Evolutionary conservation across 306 rosid species (phyloP).

Genomic region (Trichosanthes truncata): DNA sequence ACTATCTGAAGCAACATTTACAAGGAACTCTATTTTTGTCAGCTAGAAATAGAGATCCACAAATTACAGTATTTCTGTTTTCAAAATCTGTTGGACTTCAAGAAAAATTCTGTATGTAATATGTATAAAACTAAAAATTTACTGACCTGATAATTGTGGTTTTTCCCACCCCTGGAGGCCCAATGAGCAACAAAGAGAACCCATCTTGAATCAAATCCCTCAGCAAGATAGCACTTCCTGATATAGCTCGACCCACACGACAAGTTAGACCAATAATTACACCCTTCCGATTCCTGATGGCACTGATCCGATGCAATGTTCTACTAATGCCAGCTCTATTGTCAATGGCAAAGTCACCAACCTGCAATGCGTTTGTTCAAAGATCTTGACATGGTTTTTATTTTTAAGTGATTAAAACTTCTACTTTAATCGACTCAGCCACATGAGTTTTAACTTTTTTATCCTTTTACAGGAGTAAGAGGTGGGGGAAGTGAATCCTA

Average conservation of each 20-base stretch:
- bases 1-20: neutral
- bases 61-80: neutral
- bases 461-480: neutral
- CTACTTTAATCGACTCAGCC: neutral
- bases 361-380: conserved; percentile 40
- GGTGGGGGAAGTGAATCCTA: neutral
- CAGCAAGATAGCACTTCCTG: conserved; percentile 76
- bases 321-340: conserved; percentile 95
- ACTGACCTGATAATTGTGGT: conserved; percentile 85
- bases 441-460: neutral
- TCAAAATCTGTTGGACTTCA: neutral
- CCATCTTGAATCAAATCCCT: conserved; percentile 86
- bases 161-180: conserved; percentile 97
- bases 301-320: conserved; percentile 89
- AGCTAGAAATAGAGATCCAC: neutral
- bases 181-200: conserved; percentile 81
- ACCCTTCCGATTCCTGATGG: conserved; percentile 86
- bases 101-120: neutral
- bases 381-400: conserved; percentile 10
- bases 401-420: neutral
- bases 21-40: neutral
- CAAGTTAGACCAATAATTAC: conserved; percentile 88
- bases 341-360: conserved; percentile 82
- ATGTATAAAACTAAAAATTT: neutral
- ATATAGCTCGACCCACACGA: conserved; percentile 87